phyloP scores from a whole-genome alignment of 2,329 filamentous ascomycete species.

The Pestalotiopsis sp. region DNA sequence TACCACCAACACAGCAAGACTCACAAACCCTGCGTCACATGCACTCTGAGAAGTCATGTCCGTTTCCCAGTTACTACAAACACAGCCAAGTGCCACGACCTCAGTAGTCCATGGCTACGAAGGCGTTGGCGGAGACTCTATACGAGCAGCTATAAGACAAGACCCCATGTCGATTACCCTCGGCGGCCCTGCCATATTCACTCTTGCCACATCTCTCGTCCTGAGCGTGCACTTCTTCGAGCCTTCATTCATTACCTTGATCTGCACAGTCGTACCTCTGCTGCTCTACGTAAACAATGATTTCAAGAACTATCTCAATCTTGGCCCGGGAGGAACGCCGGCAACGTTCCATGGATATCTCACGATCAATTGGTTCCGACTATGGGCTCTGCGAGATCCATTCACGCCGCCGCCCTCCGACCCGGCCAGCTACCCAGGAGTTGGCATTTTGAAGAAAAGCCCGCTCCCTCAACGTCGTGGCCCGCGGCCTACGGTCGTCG shows the following conservation, averaged over 20 bases:
- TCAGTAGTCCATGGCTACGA: constrained; percentile 18
- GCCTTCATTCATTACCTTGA: constrained; percentile 44
- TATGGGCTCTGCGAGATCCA: constrained; percentile 73
- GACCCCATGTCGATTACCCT: constrained; percentile 54
- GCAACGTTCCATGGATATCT: constrained; percentile 73
- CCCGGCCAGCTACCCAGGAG: constrained; percentile 48
- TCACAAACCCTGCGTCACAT: neutral
- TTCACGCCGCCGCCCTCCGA: constrained; percentile 58
- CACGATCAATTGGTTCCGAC: constrained; percentile 68
- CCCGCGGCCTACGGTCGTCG: constrained; percentile 39
- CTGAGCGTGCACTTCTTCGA: constrained; percentile 52
- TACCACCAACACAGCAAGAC: neutral
- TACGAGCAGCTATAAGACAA: constrained; percentile 47
- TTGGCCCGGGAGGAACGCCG: constrained; percentile 80
- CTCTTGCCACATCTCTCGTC: constrained; percentile 45
- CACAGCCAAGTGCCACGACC: constrained; percentile 21
- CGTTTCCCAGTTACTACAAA: constrained; percentile 22
- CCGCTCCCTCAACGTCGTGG: constrained; percentile 63
- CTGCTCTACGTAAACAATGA: constrained; percentile 63
- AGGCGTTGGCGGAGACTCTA: constrained; percentile 24
- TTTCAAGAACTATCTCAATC: constrained; percentile 72
- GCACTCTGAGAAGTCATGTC: constrained; percentile 19
- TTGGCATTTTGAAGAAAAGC: constrained; percentile 56
- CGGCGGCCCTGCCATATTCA: constrained; percentile 48
- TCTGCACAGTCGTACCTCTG: constrained; percentile 51